These are phyloP conservation scores for Babjeviella inositovora DNA, from an alignment of 805 yeast genomes.

Conservation along the genomic window DNA sequence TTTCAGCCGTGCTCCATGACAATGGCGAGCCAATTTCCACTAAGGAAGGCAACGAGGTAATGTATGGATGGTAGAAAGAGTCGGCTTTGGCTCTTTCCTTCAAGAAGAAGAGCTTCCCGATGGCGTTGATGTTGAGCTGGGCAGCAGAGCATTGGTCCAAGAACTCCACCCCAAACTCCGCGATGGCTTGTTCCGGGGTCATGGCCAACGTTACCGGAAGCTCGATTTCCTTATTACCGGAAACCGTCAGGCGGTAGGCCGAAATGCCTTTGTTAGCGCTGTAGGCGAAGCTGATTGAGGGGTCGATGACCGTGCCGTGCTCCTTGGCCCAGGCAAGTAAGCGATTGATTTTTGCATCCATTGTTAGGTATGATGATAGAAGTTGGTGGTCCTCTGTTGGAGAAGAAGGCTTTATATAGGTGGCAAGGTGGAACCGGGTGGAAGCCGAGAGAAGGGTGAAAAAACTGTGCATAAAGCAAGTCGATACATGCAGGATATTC, in stretches of 20 bases:
- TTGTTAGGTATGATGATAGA: too few species aligned
- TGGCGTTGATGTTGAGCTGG: conserved; percentile 2
- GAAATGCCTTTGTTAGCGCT: conserved; percentile 14
- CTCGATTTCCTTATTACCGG: conserved; percentile 9
- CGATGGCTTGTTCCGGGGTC: conserved; percentile 15
- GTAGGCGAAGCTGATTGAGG: conserved; percentile 12
- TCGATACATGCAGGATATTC: too few species aligned
- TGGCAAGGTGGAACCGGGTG: too few species aligned
- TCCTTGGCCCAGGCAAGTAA: conserved; percentile 19
- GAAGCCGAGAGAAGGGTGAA: too few species aligned
- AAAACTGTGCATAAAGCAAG: too few species aligned
- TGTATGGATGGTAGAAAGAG: conserved; percentile 10
- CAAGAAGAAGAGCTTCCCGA: conserved; percentile 4
- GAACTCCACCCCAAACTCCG: conserved; percentile 7
- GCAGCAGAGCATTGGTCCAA: conserved; percentile 1
- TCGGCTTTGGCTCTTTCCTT: conserved; percentile 3
- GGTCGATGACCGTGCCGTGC: conserved; percentile 19
- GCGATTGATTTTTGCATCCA: too few species aligned
- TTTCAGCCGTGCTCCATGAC: conserved; percentile 42
- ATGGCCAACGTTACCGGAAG: conserved; percentile 20
- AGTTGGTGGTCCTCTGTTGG: too few species aligned
- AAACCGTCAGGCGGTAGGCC: conserved; percentile 8
- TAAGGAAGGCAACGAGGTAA: conserved; percentile 16
- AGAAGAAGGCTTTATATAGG: too few species aligned
- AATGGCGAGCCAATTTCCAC: conserved; percentile 41